These are phyloP conservation scores for Gremmenia infestans DNA, from an alignment of 2,329 filamentous ascomycete species.

Conservation along the genomic window DNA sequence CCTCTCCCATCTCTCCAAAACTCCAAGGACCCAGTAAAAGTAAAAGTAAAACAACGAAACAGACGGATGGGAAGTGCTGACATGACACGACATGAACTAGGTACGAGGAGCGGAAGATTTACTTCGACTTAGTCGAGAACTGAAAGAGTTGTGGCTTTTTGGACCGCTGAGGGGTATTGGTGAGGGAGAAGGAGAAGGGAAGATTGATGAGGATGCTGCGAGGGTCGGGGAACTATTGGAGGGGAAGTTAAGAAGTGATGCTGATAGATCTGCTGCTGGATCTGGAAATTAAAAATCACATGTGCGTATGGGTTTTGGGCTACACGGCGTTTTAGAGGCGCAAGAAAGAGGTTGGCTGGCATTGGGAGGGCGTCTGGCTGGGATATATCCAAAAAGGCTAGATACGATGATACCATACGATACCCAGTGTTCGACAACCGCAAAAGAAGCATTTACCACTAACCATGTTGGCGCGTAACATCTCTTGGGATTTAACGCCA, in stretches of 20 bases:
- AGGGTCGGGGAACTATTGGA: constrained; percentile 27
- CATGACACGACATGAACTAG: constrained; percentile 12
- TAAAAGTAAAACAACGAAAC: neutral
- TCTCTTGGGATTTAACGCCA: too few species aligned
- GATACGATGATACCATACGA: neutral
- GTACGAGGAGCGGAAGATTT: constrained; percentile 37
- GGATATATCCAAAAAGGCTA: neutral
- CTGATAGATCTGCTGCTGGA: constrained; percentile 1
- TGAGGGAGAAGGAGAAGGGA: constrained; percentile 36
- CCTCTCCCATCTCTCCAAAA: neutral
- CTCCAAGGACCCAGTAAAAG: neutral
- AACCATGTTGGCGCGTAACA: too few species aligned
- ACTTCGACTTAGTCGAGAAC: constrained; percentile 41
- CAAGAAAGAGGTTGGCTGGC: neutral
- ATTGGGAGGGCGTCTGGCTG: neutral
- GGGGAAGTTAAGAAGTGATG: constrained; percentile 13
- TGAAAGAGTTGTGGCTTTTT: constrained; percentile 47
- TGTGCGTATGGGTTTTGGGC: neutral
- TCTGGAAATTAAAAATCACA: neutral
- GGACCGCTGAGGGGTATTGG: constrained; percentile 42
- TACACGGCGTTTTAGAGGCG: neutral
- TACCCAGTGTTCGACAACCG: neutral
- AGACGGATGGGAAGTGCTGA: neutral
- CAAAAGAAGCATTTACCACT: too few species aligned
- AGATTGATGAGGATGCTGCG: constrained; percentile 36